These are phyloP conservation scores for Trichoderma sp. DNA, from an alignment of 2,329 filamentous ascomycete genomes.

Conservation along the genomic window DNA sequence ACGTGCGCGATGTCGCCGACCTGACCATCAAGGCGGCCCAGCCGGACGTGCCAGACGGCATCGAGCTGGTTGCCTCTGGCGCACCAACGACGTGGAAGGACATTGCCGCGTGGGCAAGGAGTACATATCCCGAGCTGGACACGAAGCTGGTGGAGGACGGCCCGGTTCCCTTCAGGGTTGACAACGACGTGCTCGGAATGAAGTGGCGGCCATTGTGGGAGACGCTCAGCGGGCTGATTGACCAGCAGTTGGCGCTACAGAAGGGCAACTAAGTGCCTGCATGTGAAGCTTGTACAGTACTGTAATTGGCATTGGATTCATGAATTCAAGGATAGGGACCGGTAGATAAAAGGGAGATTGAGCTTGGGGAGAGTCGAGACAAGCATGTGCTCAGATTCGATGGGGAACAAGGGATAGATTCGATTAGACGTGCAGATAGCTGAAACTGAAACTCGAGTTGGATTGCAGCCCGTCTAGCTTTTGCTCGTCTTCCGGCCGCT, in stretches of 20 bases:
- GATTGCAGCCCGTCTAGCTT: neutral
- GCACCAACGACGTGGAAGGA: constrained; percentile 1
- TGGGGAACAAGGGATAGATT: neutral
- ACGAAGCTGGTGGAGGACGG: neutral
- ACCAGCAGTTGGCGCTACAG: constrained; percentile 8
- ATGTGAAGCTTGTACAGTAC: neutral
- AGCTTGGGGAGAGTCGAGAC: neutral
- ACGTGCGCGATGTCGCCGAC: constrained; percentile 24
- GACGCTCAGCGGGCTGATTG: neutral
- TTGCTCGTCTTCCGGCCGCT: neutral
- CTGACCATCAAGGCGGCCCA: constrained; percentile 4
- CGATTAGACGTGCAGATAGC: neutral
- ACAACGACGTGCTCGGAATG: neutral
- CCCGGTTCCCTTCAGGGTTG: neutral
- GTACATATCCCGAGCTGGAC: neutral
- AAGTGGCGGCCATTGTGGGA: constrained; percentile 12
- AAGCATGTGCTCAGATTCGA: neutral
- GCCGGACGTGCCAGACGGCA: neutral
- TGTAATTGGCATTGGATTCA: no score
- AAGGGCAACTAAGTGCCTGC: neutral
- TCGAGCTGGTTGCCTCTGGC: constrained; percentile 12
- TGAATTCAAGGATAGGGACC: neutral
- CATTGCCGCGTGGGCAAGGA: neutral
- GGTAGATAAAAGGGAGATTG: neutral
- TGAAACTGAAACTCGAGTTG: constrained; percentile 7